phyloP scores from a whole-genome alignment of 2,329 filamentous ascomycete genomes.

The Aspergillus awamori region DNA sequence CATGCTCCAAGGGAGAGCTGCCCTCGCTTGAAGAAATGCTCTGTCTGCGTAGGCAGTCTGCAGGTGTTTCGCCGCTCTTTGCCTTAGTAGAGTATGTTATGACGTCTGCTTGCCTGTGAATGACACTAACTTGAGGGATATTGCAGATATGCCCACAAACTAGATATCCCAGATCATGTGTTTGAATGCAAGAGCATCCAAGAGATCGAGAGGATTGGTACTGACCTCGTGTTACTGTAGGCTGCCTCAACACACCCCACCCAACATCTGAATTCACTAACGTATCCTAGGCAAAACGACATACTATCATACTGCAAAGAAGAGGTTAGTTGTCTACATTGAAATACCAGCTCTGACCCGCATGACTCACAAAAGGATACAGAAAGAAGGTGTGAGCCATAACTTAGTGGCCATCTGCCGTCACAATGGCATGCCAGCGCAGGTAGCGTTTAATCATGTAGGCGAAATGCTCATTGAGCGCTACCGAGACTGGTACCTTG shows the following conservation, averaged over 20 bases:
- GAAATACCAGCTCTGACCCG: not conserved
- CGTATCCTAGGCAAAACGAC: conserved; percentile 25
- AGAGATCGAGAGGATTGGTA: conserved; percentile 24
- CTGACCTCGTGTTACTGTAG: conserved; percentile 25
- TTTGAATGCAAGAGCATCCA: conserved; percentile 22
- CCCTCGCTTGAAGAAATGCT: conserved; percentile 22
- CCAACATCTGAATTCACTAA: not conserved
- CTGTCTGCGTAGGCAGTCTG: conserved; percentile 21
- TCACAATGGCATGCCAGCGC: conserved; percentile 21
- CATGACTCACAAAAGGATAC: not conserved
- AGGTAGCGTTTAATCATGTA: conserved; percentile 28
- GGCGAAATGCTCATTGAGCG: conserved; percentile 23
- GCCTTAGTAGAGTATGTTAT: conserved; percentile 26
- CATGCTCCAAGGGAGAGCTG: conserved; percentile 15
- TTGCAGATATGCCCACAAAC: conserved; percentile 22
- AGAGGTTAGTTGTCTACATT: conserved; percentile 17
- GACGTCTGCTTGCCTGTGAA: not conserved
- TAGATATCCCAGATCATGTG: conserved; percentile 22
- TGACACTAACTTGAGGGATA: no score
- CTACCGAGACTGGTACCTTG: conserved; percentile 29
- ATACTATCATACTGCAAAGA: conserved; percentile 33
- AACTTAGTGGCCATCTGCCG: conserved; percentile 28
- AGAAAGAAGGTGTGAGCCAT: conserved; percentile 26
- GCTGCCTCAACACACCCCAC: not conserved
- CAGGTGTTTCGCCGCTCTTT: conserved; percentile 26